Conservation (phyloP, 192 early-diverging fungal genomes). For the Rhizoclosmatium globosum region DNA sequence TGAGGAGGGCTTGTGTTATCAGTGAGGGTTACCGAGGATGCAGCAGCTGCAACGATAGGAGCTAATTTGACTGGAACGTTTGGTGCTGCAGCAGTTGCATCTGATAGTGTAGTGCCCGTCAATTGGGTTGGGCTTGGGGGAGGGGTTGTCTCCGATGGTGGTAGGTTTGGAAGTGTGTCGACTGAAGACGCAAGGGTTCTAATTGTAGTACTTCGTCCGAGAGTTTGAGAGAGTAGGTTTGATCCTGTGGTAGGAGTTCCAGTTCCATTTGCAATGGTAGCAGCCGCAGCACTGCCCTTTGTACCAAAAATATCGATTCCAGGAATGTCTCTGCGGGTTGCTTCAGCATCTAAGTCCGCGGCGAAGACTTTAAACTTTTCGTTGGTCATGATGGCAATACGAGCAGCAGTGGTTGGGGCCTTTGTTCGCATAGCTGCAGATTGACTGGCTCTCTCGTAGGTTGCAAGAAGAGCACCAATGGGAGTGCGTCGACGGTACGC, state of each 20-base stretch:
- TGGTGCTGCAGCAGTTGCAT: not conserved
- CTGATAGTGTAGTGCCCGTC: not conserved
- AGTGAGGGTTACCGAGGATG: not conserved
- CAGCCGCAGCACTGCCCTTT: not conserved
- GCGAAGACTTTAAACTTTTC: slow-evolving; percentile 41
- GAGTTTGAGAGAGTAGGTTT: not conserved
- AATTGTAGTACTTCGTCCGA: not conserved
- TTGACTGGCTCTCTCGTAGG: slow-evolving; percentile 22
- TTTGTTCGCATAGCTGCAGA: slow-evolving; percentile 7
- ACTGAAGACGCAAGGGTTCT: not conserved
- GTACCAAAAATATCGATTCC: slow-evolving; percentile 35
- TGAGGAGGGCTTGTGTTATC: slow-evolving; percentile 5
- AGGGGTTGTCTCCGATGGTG: not conserved
- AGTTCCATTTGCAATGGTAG: not conserved
- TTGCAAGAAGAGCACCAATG: slow-evolving; percentile 37
- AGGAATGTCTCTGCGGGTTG: slow-evolving; percentile 41
- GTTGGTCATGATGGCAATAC: slow-evolving; percentile 42
- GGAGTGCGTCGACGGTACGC: slow-evolving; percentile 39
- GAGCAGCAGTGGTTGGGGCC: slow-evolving; percentile 29
- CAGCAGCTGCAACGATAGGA: slow-evolving; percentile 16
- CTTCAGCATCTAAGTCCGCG: slow-evolving; percentile 38
- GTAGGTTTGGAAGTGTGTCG: not conserved
- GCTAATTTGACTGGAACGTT: slow-evolving; percentile 13
- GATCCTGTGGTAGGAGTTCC: not conserved
- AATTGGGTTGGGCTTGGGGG: not conserved